Percentiles rank a stretch among this genome's conserved stretches.
These are phyloP conservation scores for Aphanomyces euteiches DNA, from an alignment of 352 stramenopile genomes.

Conservation along the genomic window DNA sequence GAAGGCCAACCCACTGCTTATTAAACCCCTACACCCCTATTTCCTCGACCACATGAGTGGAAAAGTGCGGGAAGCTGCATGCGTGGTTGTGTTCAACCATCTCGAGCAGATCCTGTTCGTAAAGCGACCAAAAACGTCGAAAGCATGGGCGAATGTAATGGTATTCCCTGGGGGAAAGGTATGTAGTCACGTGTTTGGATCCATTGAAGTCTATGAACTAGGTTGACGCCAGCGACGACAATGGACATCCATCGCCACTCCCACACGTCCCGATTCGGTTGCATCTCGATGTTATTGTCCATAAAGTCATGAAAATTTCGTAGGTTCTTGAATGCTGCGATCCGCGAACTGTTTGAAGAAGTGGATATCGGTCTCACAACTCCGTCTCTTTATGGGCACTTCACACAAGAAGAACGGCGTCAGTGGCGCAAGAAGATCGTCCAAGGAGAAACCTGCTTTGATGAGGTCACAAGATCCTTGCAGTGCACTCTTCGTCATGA, in stretches of 20 bases:
- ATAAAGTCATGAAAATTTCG: neutral
- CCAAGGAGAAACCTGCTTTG: conserved; percentile 12
- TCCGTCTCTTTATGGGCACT: neutral
- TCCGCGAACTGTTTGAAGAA: conserved; percentile 30
- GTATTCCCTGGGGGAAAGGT: conserved; percentile 30
- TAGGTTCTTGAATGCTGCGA: conserved; percentile 29
- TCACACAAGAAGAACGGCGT: conserved; percentile 6
- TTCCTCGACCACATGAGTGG: conserved; percentile 13
- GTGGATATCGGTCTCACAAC: conserved; percentile 20
- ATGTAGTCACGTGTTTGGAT: neutral
- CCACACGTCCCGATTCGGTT: neutral
- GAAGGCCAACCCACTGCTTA: no score
- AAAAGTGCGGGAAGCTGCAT: conserved; percentile 15
- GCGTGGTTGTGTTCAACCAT: conserved; percentile 28
- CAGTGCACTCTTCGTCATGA: neutral
- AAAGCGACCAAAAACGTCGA: conserved; percentile 24
- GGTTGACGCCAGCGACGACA: neutral
- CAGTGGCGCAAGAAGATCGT: conserved; percentile 22
- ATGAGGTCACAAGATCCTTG: neutral
- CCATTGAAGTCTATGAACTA: neutral
- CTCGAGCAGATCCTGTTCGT: conserved; percentile 28
- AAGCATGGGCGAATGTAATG: conserved; percentile 31
- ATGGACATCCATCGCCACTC: neutral
- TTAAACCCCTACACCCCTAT: neutral
- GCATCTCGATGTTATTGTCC: neutral